Evolutionary conservation across 345 rosid genomes (phyloP).

Genomic region (Sonneratia alba): DNA sequence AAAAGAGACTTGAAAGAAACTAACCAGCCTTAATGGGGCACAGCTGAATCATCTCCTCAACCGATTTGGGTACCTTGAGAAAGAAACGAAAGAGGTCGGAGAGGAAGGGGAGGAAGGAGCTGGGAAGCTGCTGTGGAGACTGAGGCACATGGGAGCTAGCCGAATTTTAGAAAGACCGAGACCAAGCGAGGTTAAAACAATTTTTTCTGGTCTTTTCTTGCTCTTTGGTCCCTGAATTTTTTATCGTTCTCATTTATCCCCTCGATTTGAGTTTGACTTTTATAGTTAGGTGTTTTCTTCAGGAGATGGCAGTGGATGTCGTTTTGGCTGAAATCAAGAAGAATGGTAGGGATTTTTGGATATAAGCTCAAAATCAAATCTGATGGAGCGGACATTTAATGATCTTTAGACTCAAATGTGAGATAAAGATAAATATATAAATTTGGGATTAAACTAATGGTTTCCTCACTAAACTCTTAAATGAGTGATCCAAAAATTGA

Average conservation of each 20-base stretch:
- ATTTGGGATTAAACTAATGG: too few relatives aligned
- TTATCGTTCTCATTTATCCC: background rate
- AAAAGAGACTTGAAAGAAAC: background rate
- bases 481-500: too few relatives aligned
- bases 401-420: too few relatives aligned
- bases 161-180: constrained; percentile 7
- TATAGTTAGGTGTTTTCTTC: background rate
- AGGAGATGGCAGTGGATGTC: too few relatives aligned
- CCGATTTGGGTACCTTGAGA: background rate
- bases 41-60: background rate
- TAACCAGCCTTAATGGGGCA: background rate
- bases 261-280: background rate
- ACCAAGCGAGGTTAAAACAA: constrained; percentile 7
- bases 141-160: constrained; percentile 11
- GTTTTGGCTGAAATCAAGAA: too few relatives aligned
- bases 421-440: too few relatives aligned
- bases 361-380: too few relatives aligned
- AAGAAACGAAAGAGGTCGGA: constrained; percentile 4
- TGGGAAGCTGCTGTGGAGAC: constrained; percentile 8
- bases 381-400: too few relatives aligned
- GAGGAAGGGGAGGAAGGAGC: background rate
- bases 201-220: background rate
- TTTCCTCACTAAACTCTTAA: too few relatives aligned
- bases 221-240: background rate
- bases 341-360: too few relatives aligned